A percentile compares a stretch with the other conserved stretches of the same genome.
Evolutionary conservation across 371 early-diverging fungal species (phyloP).

Genomic region (Rhizopus arrhizus): DNA sequence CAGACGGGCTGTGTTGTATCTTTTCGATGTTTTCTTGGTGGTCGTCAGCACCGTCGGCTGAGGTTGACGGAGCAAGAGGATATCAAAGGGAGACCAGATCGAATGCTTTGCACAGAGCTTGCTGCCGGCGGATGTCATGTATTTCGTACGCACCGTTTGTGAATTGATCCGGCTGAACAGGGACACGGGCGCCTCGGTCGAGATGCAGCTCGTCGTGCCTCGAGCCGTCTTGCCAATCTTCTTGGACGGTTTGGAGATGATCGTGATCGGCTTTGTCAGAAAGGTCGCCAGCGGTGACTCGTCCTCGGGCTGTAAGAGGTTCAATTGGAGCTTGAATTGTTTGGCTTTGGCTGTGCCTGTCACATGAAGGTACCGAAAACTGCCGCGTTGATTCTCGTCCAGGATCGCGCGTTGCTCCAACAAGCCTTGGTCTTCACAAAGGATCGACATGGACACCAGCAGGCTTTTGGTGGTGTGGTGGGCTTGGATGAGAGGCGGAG

Average conservation of each 20-base stretch:
- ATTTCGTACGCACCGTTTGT: conserved; percentile 86
- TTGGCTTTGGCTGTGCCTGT: conserved; percentile 81
- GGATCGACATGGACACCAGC: conserved; percentile 67
- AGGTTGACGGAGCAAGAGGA: conserved; percentile 60
- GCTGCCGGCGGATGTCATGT: conserved; percentile 57
- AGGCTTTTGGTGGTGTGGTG: conserved; percentile 21
- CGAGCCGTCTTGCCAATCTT: conserved; percentile 78
- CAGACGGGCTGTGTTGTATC: background rate
- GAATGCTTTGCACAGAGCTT: conserved; percentile 76
- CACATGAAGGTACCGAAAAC: conserved; percentile 75
- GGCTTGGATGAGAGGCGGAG: conserved; percentile 77
- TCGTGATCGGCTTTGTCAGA: conserved; percentile 69
- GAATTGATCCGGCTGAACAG: conserved; percentile 86
- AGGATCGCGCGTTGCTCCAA: conserved; percentile 60
- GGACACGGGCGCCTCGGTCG: conserved; percentile 68
- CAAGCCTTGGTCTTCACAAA: conserved; percentile 51
- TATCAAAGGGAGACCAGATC: conserved; percentile 79
- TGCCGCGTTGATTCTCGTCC: conserved; percentile 57
- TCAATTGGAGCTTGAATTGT: conserved; percentile 67
- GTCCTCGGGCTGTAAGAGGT: conserved; percentile 23
- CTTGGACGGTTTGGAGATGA: conserved; percentile 88
- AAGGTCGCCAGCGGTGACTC: conserved; percentile 54
- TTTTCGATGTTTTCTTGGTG: background rate
- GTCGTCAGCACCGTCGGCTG: conserved; percentile 26
- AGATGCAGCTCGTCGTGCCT: conserved; percentile 75